phyloP scores from a whole-genome alignment of 2,329 filamentous ascomycete species.

The Neoscytalidium dimidiatum region DNA sequence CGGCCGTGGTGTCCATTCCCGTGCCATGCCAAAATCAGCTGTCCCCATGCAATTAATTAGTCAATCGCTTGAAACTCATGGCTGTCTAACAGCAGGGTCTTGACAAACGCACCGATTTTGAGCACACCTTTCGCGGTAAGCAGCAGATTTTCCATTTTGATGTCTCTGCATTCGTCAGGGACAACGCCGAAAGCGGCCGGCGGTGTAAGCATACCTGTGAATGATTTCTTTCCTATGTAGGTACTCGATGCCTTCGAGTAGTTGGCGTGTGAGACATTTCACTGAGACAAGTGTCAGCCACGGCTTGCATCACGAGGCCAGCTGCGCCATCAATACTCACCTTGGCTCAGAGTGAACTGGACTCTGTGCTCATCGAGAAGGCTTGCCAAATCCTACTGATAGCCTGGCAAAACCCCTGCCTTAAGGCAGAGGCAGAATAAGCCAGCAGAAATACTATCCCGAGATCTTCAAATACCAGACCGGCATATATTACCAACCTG shows the following conservation, averaged over 20 bases:
- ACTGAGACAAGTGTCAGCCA: slow-evolving; percentile 21
- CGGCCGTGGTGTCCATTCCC: slow-evolving; percentile 35
- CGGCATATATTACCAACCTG: slow-evolving; percentile 27
- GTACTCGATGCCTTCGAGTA: slow-evolving; percentile 41
- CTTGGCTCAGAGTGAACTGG: slow-evolving; percentile 38
- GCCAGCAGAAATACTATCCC: slow-evolving; percentile 31
- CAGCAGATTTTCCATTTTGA: slow-evolving; percentile 40
- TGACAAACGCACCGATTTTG: slow-evolving; percentile 34
- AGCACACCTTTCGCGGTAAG: slow-evolving; percentile 36
- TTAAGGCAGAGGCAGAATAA: slow-evolving; percentile 31
- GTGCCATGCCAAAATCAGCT: slow-evolving; percentile 38
- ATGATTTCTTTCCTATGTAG: slow-evolving; percentile 39
- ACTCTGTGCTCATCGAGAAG: slow-evolving; percentile 37
- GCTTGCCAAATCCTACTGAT: slow-evolving; percentile 33
- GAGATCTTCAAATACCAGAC: slow-evolving; percentile 21
- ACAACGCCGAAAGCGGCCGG: slow-evolving; percentile 9
- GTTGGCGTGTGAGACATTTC: slow-evolving; percentile 39
- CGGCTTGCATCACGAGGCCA: neutral
- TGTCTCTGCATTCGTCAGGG: slow-evolving; percentile 28
- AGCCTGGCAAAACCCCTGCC: slow-evolving; percentile 27
- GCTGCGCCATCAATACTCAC: slow-evolving; percentile 1
- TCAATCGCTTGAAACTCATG: neutral
- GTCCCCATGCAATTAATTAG: slow-evolving; percentile 21
- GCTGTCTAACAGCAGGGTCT: neutral
- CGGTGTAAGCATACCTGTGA: slow-evolving; percentile 24